Base-by-base conservation (phyloP, 2,329 filamentous ascomycete genomes). In the Claviceps maximensis region DNA sequence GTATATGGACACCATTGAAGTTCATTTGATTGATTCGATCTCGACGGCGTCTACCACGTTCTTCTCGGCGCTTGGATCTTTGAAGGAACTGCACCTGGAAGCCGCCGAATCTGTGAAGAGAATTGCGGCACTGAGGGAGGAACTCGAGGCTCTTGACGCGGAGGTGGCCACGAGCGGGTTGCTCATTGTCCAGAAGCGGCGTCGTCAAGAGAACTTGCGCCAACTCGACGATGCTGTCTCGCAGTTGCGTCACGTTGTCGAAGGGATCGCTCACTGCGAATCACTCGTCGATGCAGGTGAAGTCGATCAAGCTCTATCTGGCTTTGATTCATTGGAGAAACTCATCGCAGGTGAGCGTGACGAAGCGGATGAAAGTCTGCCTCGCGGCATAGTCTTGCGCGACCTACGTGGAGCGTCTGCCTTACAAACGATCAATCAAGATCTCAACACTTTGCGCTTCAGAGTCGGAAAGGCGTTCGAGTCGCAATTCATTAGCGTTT, bases 1-100 rank as follows among this genome's bases (percentile, higher is more conserved):
- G 93, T 98, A 98, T 67, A 95, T 98, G 89, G 93, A 98, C 66
- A 98, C 93, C 0, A 89, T 98, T 23, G 93, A 98, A 66, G 89
- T 98, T 52, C 93, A 98, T 65, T 74, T 98, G 8, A 96, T 98
- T 60, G 89, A 88, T 33, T 95, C 90, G 0, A 98, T 98, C 57
- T 97, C 91, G 2, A 89, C 87, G 0, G 93, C 93, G 1, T 97
- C 93, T 0, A 89, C 89, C 0, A 95, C 91, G 0, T 98, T 98
- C 68, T 98, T 98, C 63, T 90, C 89, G 0, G 93, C 93, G 0
- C 74, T 98, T 1, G 91, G 93, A 0, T 95, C 90, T 0, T 73
- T 98, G 36, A 86, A 89, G 58, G 89, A 96, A 64, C 74, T 98
- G 12, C 91, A 98, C 65, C 85, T 85, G 0, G 93, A 98, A 67